Evolutionary conservation across 2,329 filamentous ascomycete genomes (phyloP).

Genomic region (Cordyceps farinosa): DNA sequence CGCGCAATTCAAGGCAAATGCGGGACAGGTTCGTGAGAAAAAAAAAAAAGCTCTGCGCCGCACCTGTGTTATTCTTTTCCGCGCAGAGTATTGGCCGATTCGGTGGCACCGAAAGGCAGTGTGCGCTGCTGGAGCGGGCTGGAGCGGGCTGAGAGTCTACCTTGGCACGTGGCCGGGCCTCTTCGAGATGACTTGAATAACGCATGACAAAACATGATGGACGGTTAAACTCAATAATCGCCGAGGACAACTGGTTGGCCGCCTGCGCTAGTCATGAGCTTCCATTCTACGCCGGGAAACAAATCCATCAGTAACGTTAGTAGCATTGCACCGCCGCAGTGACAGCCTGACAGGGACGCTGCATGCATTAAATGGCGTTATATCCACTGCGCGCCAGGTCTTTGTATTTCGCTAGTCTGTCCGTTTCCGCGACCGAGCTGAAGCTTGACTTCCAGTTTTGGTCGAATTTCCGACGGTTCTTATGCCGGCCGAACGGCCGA

Average conservation of each 20-base stretch:
- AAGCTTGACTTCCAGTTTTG: background rate
- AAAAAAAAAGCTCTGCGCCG: background rate
- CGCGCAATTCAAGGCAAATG: background rate
- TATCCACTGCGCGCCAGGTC: background rate
- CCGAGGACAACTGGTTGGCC: background rate
- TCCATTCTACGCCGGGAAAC: background rate
- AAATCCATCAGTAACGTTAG: background rate
- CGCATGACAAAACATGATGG: no score
- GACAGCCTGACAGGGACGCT: background rate
- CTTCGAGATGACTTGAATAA: no score
- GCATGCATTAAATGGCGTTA: conserved; percentile 1
- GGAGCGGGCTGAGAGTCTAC: background rate
- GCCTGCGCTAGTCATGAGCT: background rate
- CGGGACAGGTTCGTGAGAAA: background rate
- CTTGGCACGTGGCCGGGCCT: no score
- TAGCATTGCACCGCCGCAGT: background rate
- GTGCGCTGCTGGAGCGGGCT: background rate
- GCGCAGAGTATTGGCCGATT: background rate
- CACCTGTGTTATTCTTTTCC: background rate
- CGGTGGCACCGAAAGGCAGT: background rate
- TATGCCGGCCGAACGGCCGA: no score
- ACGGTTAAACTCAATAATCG: background rate
- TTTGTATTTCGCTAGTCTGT: background rate
- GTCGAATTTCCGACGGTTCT: background rate
- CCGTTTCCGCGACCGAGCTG: conserved; percentile 9